These are phyloP conservation scores for Tuber microsphaerosporum DNA, from an alignment of 495 filamentous ascomycete species.

Conservation along the genomic window DNA sequence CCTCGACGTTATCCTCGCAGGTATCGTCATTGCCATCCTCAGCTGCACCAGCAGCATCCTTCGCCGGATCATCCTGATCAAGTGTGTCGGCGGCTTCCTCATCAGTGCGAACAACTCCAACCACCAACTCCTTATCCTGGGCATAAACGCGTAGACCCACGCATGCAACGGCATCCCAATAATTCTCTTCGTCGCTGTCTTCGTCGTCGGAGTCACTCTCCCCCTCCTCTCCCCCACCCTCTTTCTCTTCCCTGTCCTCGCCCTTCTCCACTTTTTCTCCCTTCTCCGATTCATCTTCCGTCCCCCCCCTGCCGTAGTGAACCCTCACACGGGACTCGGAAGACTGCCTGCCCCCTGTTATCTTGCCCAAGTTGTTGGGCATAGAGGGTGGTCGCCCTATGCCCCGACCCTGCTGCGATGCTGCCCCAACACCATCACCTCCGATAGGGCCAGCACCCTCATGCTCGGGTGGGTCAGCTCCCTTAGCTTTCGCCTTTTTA, in stretches of 20 bases:
- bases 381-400: neutral
- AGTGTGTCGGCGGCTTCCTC: slow-evolving; percentile 15
- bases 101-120: slow-evolving; percentile 14
- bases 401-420: neutral
- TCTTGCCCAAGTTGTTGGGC: no score
- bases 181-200: slow-evolving; percentile 14
- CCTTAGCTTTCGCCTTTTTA: slow-evolving; percentile 1
- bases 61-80: slow-evolving; percentile 29
- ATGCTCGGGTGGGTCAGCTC: neutral
- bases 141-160: slow-evolving; percentile 36
- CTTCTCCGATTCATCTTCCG: no score
- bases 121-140: slow-evolving; percentile 21
- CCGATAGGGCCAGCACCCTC: slow-evolving; percentile 1
- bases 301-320: no score
- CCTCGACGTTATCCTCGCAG: neutral
- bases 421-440: neutral
- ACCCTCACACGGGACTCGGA: no score
- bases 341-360: no score
- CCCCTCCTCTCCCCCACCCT: no score
- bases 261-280: neutral
- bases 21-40: neutral
- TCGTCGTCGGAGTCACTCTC: slow-evolving; percentile 16
- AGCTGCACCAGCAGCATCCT: slow-evolving; percentile 3
- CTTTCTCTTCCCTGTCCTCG: no score
- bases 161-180: slow-evolving; percentile 35